A percentile compares a stretch with the other conserved stretches of the same genome.
These are phyloP conservation scores for Albugo laibachii DNA, from an alignment of 352 stramenopile genomes.

Conservation along the genomic window DNA sequence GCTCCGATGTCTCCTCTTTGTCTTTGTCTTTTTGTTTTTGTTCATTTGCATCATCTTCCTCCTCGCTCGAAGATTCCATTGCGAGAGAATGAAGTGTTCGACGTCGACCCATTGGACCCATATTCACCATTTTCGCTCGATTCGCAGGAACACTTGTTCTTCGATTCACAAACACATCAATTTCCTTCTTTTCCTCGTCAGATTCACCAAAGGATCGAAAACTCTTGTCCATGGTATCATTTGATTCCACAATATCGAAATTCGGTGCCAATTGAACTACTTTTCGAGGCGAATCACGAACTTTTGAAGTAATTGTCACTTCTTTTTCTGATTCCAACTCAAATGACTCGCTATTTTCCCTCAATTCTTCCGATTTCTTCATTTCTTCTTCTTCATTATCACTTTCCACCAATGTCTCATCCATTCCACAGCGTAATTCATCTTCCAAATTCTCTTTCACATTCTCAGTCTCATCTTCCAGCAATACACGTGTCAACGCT, in stretches of 20 bases:
- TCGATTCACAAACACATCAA: conserved; percentile 12
- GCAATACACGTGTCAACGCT: conserved; percentile 10
- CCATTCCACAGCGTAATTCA: background rate
- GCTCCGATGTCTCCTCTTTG: conserved; percentile 13
- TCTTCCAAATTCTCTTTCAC: conserved; percentile 9
- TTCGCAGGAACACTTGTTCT: conserved; percentile 14
- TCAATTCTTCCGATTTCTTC: no score
- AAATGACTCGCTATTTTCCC: no score
- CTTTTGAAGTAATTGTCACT: no score
- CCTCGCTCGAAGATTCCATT: conserved; percentile 65
- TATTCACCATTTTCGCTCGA: background rate
- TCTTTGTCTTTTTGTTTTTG: conserved; percentile 10
- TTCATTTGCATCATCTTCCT: conserved; percentile 12
- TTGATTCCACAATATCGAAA: conserved; percentile 40
- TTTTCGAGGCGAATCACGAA: no score
- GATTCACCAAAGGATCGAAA: conserved; percentile 77
- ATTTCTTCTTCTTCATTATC: conserved; percentile 9
- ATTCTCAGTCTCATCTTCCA: conserved; percentile 19
- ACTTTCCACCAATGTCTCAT: background rate
- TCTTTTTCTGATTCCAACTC: no score
- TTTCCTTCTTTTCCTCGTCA: conserved; percentile 51
- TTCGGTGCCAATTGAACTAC: conserved; percentile 22
- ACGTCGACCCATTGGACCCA: conserved; percentile 22
- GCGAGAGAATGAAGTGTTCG: conserved; percentile 48
- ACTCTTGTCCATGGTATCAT: conserved; percentile 37